Base-by-base conservation (phyloP, 1,284 basidiomycete species). In the Leccinum pallidistipes region DNA sequence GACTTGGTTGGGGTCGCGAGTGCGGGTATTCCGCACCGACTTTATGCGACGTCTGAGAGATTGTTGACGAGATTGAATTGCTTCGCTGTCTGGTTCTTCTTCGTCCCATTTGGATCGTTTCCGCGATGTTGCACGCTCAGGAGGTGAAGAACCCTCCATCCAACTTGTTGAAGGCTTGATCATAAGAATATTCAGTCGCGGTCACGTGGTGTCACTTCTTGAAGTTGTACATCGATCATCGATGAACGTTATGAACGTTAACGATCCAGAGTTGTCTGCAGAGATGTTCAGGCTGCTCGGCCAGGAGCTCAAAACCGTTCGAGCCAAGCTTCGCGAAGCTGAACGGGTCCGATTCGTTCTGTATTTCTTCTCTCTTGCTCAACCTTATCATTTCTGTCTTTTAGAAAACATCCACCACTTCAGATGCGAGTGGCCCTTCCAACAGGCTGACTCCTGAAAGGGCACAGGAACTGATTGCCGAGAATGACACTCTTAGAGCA, bases 81-180 rank as follows among this genome's bases (percentile, higher is more conserved):
- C 66, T 50, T 76, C 75, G 1, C 78, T 74, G 5, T 81, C 78
- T 10, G 78, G 79, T 18, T 79, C 79, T 34, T 81, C 78, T 57
- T 79, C 77, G 51, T 89, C 86, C 88, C 89, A 91, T 74, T 87
- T 90, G 12, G 89, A 88, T 29, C 88, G 81, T 74, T 89, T 91
- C 61, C 83, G 80, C 31, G 83, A 78, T 6, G 79, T 69, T 31
- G 57, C 49, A 50, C 27, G 43, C 14, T 67, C 62, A 57, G 12
- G 53, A 9, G 59, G 29, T 7, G 57, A 55, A 40, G 63, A 62
- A 27, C 40, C 55, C 10, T 69, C 62, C 65, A 60, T 69, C 50
- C 45, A 21, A 47, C 10, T 21, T 21, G 0, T 43, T 43, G 5
- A 45, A 45, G 43, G 43, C 40, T 43, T 43, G 9, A 10, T n/a